phyloP scores from a whole-genome alignment of 148 eudicot species.

The Cornus suecica region DNA sequence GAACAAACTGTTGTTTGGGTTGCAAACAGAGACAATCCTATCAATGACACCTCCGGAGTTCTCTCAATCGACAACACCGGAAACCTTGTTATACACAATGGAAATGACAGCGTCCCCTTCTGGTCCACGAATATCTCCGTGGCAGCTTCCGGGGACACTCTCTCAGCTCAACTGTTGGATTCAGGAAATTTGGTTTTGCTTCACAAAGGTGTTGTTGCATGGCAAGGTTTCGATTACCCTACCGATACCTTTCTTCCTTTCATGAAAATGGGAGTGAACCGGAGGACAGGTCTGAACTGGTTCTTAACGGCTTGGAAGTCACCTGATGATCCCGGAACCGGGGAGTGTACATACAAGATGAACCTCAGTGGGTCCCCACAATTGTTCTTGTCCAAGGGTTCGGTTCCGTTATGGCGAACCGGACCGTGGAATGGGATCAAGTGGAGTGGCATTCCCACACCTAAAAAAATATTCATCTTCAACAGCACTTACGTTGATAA shows the following conservation, averaged over 20 bases:
- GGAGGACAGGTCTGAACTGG: conserved; percentile 31
- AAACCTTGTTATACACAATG: conserved; percentile 20
- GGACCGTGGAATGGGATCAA: conserved; percentile 22
- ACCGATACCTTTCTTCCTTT: conserved; percentile 41
- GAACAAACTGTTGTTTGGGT: conserved; percentile 50
- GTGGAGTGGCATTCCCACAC: conserved; percentile 13
- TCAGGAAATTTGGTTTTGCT: conserved; percentile 43
- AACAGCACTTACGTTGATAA: not conserved
- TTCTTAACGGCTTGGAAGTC: conserved; percentile 20
- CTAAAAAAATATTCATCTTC: not conserved
- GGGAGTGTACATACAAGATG: conserved; percentile 5
- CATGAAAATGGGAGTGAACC: conserved; percentile 43
- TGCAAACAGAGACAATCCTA: conserved; percentile 48
- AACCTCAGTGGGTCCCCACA: conserved; percentile 7
- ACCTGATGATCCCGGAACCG: conserved; percentile 16
- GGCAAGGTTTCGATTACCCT: conserved; percentile 59
- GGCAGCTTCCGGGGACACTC: not conserved
- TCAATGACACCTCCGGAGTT: conserved; percentile 20
- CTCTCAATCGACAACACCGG: conserved; percentile 23
- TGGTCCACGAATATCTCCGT: conserved; percentile 38
- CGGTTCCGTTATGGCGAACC: conserved; percentile 10
- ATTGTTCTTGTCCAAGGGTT: not conserved
- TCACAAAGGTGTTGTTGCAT: conserved; percentile 9
- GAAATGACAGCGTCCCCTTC: not conserved
- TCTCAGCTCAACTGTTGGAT: conserved; percentile 26